These are phyloP conservation scores for Hypoxylon sp. DNA, from an alignment of 2,329 filamentous ascomycete species.

Conservation along the genomic window DNA sequence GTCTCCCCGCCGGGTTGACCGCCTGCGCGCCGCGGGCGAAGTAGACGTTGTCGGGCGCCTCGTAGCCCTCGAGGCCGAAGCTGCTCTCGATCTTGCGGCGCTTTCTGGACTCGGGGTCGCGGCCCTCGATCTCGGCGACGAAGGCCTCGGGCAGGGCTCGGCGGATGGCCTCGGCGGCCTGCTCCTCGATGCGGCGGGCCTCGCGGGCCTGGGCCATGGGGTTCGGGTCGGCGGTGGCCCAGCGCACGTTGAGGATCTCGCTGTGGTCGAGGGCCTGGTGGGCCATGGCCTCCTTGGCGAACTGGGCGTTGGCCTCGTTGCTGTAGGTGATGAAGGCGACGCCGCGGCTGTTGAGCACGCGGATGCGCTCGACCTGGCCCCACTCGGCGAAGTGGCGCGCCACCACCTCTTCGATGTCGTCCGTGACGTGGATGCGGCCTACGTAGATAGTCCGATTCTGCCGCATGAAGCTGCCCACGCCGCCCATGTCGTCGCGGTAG, in stretches of 20 bases:
- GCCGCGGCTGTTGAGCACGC: slow-evolving; percentile 86
- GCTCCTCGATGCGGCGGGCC: slow-evolving; percentile 87
- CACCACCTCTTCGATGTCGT: slow-evolving; percentile 97
- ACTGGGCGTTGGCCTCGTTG: slow-evolving; percentile 89
- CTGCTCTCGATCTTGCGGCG: slow-evolving; percentile 87
- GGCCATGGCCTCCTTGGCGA: slow-evolving; percentile 94
- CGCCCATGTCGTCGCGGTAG: slow-evolving; percentile 97
- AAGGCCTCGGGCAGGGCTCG: slow-evolving; percentile 88
- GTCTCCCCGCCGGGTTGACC: slow-evolving; percentile 65
- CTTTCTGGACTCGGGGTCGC: slow-evolving; percentile 86
- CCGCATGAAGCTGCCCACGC: slow-evolving; percentile 90
- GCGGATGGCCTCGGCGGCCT: slow-evolving; percentile 92
- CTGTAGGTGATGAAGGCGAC: slow-evolving; percentile 95
- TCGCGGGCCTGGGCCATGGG: slow-evolving; percentile 94
- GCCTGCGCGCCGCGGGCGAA: slow-evolving; percentile 80
- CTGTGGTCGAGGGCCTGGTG: slow-evolving; percentile 91
- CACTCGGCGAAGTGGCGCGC: slow-evolving; percentile 96
- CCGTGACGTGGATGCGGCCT: slow-evolving; percentile 91
- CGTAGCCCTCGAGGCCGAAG: slow-evolving; percentile 89
- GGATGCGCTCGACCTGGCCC: slow-evolving; percentile 87
- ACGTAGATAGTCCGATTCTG: slow-evolving; percentile 95
- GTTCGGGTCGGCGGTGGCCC: slow-evolving; percentile 97
- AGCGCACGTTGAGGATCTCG: slow-evolving; percentile 93
- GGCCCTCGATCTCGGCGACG: slow-evolving; percentile 91
- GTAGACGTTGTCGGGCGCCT: slow-evolving; percentile 93